phyloP scores from a whole-genome alignment of 176 grass and related monocot species.

The Triticum dicoccoides region DNA sequence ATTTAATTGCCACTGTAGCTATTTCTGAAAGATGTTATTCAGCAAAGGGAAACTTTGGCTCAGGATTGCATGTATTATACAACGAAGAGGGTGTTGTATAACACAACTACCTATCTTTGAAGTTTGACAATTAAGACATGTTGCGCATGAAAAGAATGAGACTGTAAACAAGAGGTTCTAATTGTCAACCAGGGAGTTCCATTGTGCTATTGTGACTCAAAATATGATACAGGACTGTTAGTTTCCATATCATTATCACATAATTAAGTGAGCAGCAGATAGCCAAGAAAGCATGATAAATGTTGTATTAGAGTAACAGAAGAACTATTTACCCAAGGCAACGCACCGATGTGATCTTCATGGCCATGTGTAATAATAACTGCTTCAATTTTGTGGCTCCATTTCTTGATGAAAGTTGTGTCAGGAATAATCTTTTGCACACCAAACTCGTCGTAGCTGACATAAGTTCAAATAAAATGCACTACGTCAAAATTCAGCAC shows the following conservation, averaged over 20 bases:
- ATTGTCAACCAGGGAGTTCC: background rate
- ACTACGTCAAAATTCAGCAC: slow-evolving; percentile 14
- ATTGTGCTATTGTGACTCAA: background rate
- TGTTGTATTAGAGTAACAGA: slow-evolving; percentile 29
- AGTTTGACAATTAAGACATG: background rate
- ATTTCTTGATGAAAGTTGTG: slow-evolving; percentile 97
- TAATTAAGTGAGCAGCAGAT: background rate
- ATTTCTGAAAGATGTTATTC: background rate
- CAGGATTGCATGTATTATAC: background rate
- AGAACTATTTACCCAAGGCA: slow-evolving; percentile 97
- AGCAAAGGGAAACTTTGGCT: background rate
- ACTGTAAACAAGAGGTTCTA: slow-evolving; percentile 4
- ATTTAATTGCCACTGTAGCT: background rate
- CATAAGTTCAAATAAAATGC: slow-evolving; percentile 6
- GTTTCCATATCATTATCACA: slow-evolving; percentile 4
- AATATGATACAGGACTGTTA: background rate
- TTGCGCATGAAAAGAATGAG: slow-evolving; percentile 1
- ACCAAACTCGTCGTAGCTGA: slow-evolving; percentile 90
- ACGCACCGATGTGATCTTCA: slow-evolving; percentile 98
- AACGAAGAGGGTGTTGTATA: background rate
- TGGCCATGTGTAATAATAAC: slow-evolving; percentile 98
- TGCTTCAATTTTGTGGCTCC: slow-evolving; percentile 99
- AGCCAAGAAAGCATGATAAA: slow-evolving; percentile 12
- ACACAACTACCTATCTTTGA: background rate
- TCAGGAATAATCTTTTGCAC: slow-evolving; percentile 99